Evolutionary conservation across 768 basidiomycete genomes (phyloP), one percentile per base, ranked within the genome.

Genomic region (Chalciporus piperatus): DNA sequence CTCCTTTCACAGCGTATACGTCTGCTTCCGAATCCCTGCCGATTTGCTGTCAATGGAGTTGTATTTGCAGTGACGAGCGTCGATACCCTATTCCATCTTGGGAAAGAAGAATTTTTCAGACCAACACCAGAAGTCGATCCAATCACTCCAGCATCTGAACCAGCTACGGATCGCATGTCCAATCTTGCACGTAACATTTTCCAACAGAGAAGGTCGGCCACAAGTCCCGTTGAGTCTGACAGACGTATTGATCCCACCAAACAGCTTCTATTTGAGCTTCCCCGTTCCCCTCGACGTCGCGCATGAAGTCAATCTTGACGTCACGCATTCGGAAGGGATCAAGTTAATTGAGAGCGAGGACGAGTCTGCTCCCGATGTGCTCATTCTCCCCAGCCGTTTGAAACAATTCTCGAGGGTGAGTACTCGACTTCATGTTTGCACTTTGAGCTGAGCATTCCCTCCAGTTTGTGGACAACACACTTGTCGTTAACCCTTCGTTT

Each of bases 201-300:
- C 30, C 82, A 92, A 48, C 97, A 99, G 60, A 77, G 92, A 66
- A 92, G 86, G 94, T 92, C 52, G 35, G 71, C 46, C 1, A 13
- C 11, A 32, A n/a, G 7, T 32, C 30, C 3, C 11, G 30, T 13
- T 13, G 30, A 32, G 11, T 32, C 12, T 32, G 30, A 32, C 10
- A 19, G 12, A 11, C 46, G 19, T 12, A 33, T 52, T 53, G 46
- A 51, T 42, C 4, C 23, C 1, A 20, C 1, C 33, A 17, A 12
- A 17, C 64, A 98, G 93, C 61, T 97, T 97, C 73, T 99, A 98
- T 66, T 97, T 97, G 0, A 70, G 97, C 37, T 98, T 98, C 69
- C 97, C 97, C 9, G 80, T 84, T 1, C 92, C 97, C 0, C 65
- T 76, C 12, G 87, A 89, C 6, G 69, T 87, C 16, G 74, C 85